phyloP scores from a whole-genome alignment of 163 green algal species.

The Prototheca cutis region DNA sequence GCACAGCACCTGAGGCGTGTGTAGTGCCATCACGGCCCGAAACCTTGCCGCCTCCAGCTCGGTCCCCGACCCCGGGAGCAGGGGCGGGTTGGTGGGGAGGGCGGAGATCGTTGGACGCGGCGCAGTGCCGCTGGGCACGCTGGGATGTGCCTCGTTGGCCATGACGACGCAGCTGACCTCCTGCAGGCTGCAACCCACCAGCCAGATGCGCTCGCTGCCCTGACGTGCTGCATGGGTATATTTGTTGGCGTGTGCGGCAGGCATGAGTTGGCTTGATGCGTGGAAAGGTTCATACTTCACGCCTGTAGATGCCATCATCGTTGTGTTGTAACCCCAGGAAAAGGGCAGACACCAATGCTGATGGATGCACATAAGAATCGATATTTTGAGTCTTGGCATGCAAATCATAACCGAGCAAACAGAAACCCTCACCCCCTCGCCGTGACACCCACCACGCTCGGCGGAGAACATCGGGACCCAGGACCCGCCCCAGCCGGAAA shows the following conservation, averaged over 20 bases:
- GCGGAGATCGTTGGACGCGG: constrained; percentile 9
- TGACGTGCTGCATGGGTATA: constrained; percentile 22
- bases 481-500: constrained; percentile 38
- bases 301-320: too few relatives aligned
- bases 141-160: constrained; percentile 13
- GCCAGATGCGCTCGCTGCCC: constrained; percentile 52
- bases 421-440: neutral
- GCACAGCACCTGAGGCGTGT: neutral
- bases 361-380: too few relatives aligned
- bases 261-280: too few relatives aligned
- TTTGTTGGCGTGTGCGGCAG: neutral
- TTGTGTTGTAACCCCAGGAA: too few relatives aligned
- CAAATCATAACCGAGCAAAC: neutral
- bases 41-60: neutral
- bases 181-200: constrained; percentile 28
- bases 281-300: too few relatives aligned
- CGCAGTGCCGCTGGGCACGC: constrained; percentile 20
- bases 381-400: neutral
- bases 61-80: neutral
- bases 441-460: neutral
- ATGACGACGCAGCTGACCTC: constrained; percentile 52
- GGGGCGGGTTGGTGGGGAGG: neutral
- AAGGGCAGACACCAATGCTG: too few relatives aligned
- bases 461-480: constrained; percentile 55
- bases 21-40: neutral